Evolutionary conservation across 164 flowering plant species (phyloP), one percentile per base, ranked within the genome.

Genomic region (Echeveria elegans): DNA sequence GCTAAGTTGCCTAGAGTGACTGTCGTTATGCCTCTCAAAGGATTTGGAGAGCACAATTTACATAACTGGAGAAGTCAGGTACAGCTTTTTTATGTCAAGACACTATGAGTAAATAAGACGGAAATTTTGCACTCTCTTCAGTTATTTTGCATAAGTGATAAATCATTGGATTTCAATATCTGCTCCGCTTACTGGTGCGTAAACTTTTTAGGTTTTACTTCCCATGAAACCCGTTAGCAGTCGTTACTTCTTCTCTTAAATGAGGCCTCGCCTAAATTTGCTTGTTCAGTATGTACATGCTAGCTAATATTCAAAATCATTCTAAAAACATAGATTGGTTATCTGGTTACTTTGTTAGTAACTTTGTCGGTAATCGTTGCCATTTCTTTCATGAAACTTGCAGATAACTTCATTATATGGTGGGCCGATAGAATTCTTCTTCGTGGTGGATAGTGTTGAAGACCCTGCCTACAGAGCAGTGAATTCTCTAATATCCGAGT

Each of bases 41-140:
- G 99, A 5, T 94, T 91, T 81, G 97, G 99, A 45, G 99, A 94
- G 73, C 99, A 94, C 72, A 94, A 94, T 82, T 76, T 91, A 56
- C 96, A 83, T 66, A 94, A 94, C 72, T 94, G 99, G 99, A 91
- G 86, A 83, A 87, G 83, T 77, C 99, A 94, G 96, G 99, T 94
- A 60, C 74, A 77, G 30, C 36, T 47, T 61, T 48, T 19, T n/a
- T n/a, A n/a, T 59, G 28, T 18, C 29, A 29, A 19, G 23, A 52
- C 37, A 14, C 50, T 21, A 19, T n/a, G 14, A 45, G 26, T 8
- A 28, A 56, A 28, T 5, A 28, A 28, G 3, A 56, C 26, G 19
- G 18, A 16, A 4, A 12, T 26, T 14, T 12, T 2, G 61, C 19
- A 28, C 12, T 50, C 12, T 50, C 56, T n/a, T n/a, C 56, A 41